Evolutionary conservation across 1,284 basidiomycete genomes (phyloP).

Genomic region (Ustilago sp.): DNA sequence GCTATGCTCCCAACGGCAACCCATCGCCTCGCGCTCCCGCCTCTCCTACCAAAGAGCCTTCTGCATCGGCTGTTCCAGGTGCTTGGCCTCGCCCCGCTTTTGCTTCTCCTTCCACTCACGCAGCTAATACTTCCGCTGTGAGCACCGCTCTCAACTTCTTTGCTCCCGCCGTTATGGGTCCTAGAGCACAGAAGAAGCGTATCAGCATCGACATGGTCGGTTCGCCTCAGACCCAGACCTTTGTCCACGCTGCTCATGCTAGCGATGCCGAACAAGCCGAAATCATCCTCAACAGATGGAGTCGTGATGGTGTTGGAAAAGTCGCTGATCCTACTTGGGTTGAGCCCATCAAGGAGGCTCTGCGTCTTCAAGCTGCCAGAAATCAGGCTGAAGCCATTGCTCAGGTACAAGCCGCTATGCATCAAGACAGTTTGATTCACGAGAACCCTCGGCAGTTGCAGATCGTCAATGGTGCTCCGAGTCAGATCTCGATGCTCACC

Average conservation of each 20-base stretch:
- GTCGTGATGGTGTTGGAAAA: constrained; percentile 89
- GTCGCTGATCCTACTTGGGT: constrained; percentile 76
- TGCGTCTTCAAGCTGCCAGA: constrained; percentile 74
- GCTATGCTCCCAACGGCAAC: constrained; percentile 2
- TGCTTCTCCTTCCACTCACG: constrained; percentile 34
- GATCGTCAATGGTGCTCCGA: constrained; percentile 61
- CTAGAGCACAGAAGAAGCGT: constrained; percentile 60
- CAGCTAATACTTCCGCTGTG: constrained; percentile 39
- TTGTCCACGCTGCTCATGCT: constrained; percentile 85
- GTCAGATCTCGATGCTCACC: constrained; percentile 50
- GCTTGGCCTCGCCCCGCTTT: constrained; percentile 40
- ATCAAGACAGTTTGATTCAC: constrained; percentile 72
- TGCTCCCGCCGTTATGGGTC: constrained; percentile 41
- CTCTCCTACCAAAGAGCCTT: constrained; percentile 25
- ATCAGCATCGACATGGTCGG: constrained; percentile 65
- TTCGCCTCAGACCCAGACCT: constrained; percentile 53
- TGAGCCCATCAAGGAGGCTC: constrained; percentile 84
- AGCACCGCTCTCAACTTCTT: constrained; percentile 48
- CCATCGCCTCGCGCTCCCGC: constrained; percentile 21
- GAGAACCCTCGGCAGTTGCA: constrained; percentile 58
- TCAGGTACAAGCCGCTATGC: constrained; percentile 73
- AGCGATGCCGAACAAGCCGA: constrained; percentile 92
- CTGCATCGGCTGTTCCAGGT: constrained; percentile 31
- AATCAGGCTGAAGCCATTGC: constrained; percentile 85
- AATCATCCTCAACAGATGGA: constrained; percentile 88